Evolutionary conservation across 2,329 filamentous ascomycete genomes (phyloP), one percentile per base, ranked within the genome.

Genomic region (Trichoderma brevicompactum): DNA sequence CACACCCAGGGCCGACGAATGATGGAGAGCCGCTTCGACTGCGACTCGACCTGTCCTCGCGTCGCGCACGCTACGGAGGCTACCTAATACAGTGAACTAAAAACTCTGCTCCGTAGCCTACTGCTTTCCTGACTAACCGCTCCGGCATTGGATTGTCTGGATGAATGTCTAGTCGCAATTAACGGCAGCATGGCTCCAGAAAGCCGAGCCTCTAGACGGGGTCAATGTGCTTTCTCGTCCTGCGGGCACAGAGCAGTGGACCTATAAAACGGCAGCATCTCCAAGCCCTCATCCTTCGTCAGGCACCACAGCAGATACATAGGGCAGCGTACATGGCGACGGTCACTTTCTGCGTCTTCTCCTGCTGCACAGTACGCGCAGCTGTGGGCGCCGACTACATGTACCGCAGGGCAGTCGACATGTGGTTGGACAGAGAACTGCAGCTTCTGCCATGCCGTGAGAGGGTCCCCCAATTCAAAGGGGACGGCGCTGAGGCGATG

Each of bases 281-380:
- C 17, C 49, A 62, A 62, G 19, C 38, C 46, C 59, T 62, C 59
- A 52, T 62, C 59, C 43, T 56, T 58, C 59, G 65, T 66, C 65
- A 66, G 65, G 65, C 65, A 66, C 65, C 65, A 62, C 59, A 66
- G 59, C 65, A 64, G 65, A 32, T 44, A 41, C 28, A 41, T 64
- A 64, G 61, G 50, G 52, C 52, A 56, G 61, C 50, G 43, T 64
- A 64, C 61, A 64, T 64, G 23, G 53, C 40, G 59, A 53, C 36
- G 38, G 59, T 62, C 59, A 53, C 12, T 36, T 50, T 44, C 32
- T 43, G 32, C 19, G 17, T 46, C 34, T 46, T 46, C 40, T 28
- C 19, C 28, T 38, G 19, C 59, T 53, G 59, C 59, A 62, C 59
- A 54, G 48, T 62, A 54, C 40, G 46, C 40, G 50, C 48, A 44